Conservation (phyloP, 2,329 filamentous ascomycete genomes). For the Grosmannia penicillata region DNA sequence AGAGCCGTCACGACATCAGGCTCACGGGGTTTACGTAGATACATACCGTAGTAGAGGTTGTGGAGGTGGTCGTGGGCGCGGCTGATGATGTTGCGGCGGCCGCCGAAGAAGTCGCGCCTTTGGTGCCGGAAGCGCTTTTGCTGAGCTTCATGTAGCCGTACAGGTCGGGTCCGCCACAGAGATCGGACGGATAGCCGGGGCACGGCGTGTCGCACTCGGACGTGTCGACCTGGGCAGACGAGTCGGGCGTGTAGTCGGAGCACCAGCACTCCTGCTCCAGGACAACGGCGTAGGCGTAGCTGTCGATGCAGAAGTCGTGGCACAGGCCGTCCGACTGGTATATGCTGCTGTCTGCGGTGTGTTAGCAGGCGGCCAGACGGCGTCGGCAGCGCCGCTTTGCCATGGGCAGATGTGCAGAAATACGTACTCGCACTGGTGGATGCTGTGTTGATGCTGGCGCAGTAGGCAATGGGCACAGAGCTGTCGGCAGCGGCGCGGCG, state of each 20-base stretch:
- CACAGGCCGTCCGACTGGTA: conserved; percentile 61
- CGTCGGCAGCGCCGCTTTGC: background rate
- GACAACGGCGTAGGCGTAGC: conserved; percentile 54
- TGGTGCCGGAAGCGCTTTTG: conserved; percentile 42
- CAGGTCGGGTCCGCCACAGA: conserved; percentile 46
- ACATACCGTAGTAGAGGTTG: conserved; percentile 6
- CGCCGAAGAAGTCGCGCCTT: background rate
- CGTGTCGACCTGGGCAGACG: conserved; percentile 22
- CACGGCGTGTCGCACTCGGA: conserved; percentile 41
- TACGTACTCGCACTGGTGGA: conserved; percentile 25
- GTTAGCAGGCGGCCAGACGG: conserved; percentile 3
- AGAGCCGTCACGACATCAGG: background rate
- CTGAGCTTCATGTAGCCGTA: conserved; percentile 51
- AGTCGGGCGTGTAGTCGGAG: conserved; percentile 48
- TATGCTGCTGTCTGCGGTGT: conserved; percentile 37
- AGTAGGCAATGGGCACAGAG: conserved; percentile 24
- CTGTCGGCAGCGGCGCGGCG: conserved; percentile 12
- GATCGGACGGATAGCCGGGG: conserved; percentile 52
- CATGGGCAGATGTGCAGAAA: background rate
- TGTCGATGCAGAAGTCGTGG: conserved; percentile 36
- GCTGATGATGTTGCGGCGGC: background rate
- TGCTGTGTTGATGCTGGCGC: conserved; percentile 31
- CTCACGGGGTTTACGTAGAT: background rate
- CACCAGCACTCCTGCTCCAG: conserved; percentile 59
- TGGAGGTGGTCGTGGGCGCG: background rate